Base-by-base conservation (phyloP, 2,329 filamentous ascomycete species). In the Passalora sequoiae region DNA sequence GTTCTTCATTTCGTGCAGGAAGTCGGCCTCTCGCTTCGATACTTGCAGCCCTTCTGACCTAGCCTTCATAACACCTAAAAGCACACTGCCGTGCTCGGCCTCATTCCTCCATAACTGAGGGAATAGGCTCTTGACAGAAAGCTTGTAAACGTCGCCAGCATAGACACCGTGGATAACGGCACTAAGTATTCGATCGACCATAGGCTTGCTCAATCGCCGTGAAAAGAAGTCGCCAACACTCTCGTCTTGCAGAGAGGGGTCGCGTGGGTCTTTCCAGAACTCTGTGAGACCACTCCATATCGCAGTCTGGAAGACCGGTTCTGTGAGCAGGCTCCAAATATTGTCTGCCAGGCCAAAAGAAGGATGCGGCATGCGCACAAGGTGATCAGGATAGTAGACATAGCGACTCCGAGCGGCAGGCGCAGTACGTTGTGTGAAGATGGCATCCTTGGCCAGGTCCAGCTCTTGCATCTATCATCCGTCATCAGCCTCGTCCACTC, bases 111-210 rank as follows among this genome's bases (percentile, higher is more conserved):
- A 72, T 0, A 70, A 44, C 19, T 65, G 54, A 7, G 82, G 67
- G 28, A 83, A 61, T 29, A 85, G 69, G 38, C 78, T 80, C 55
- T 79, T 80, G 36, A 79, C 80, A 64, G 89, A 95, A 38, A 97
- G 71, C 60, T 83, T 76, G 62, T 86, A 80, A 36, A 94, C 79
- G 65, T 96, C 86, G 4, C 92, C 92, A 16, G 89, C 92, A 64
- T 94, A 95, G 46, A 97, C 88, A 30, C 92, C 92, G 65, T 97
- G 92, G 40, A 88, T 66, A 2, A 80, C 61, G 1, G 83, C 88
- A 4, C 88, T 95, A 5, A 80, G 66, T 13, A 95, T 41, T 56
- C 94, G 89, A 54, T 92, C 74, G 10, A 80, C 79, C 5, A 85
- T 51, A 24, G 70, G 63, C 16, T 72, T 69, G 31, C 74, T 72